Evolutionary conservation across 2,329 filamentous ascomycete species (phyloP).

Genomic region (Coniochaeta sp.): DNA sequence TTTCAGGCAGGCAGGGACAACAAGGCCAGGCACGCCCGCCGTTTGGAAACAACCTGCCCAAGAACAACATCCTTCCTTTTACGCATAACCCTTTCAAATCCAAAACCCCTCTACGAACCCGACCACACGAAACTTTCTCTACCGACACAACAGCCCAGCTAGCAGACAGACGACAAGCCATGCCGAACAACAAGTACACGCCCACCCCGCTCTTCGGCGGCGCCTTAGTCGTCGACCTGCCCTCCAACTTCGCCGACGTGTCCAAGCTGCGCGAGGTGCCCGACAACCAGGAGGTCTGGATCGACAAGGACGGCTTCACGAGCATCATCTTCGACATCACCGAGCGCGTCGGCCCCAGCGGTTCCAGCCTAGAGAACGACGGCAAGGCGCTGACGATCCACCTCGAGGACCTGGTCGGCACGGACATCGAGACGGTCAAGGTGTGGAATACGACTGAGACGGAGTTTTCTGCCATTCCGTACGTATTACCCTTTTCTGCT

Average conservation of each 20-base stretch:
- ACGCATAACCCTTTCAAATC: too few species aligned
- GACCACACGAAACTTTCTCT: too few species aligned
- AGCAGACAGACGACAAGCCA: too few species aligned
- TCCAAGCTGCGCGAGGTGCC: conserved; percentile 67
- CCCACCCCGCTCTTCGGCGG: conserved; percentile 63
- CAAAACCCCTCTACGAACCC: too few species aligned
- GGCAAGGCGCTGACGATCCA: conserved; percentile 64
- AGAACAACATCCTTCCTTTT: too few species aligned
- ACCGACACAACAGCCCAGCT: too few species aligned
- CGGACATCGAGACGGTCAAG: conserved; percentile 55
- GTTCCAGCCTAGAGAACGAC: conserved; percentile 52
- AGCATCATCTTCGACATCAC: conserved; percentile 88
- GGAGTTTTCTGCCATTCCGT: conserved; percentile 49
- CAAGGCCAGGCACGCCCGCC: too few species aligned
- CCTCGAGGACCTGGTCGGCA: conserved; percentile 61
- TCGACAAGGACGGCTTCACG: conserved; percentile 76
- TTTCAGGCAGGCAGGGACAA: too few species aligned
- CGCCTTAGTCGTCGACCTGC: conserved; percentile 62
- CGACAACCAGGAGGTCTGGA: conserved; percentile 87
- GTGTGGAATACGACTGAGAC: conserved; percentile 61
- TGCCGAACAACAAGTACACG: conserved; percentile 38
- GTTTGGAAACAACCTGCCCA: too few species aligned
- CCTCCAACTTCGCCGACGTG: conserved; percentile 62
- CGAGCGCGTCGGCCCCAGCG: conserved; percentile 61
- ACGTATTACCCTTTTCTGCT: too few species aligned